Conservation (phyloP, 1,284 basidiomycete species). For the Gymnopus androsaceus region DNA sequence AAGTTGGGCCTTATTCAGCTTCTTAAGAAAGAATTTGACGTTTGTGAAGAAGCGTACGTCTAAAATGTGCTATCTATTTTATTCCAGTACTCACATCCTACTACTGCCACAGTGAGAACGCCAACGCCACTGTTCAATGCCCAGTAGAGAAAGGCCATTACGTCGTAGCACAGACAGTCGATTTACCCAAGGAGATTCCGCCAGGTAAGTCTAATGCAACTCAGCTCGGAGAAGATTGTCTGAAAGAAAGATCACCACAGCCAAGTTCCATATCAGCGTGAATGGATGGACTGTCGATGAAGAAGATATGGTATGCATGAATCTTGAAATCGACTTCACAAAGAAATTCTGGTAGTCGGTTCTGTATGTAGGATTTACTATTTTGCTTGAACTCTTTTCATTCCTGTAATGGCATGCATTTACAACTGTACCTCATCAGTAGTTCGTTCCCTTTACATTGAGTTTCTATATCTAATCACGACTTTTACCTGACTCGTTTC, state of each 20-base stretch:
- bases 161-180: slow-evolving; percentile 75
- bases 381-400: neutral
- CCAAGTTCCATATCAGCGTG: slow-evolving; percentile 83
- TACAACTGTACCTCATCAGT: too few relatives aligned
- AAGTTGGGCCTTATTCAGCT: slow-evolving; percentile 90
- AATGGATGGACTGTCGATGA: slow-evolving; percentile 78
- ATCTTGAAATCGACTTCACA: slow-evolving; percentile 78
- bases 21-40: slow-evolving; percentile 78
- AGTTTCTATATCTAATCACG: too few relatives aligned
- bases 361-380: too few relatives aligned
- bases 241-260: slow-evolving; percentile 41
- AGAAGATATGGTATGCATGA: slow-evolving; percentile 78
- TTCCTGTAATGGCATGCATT: too few relatives aligned
- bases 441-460: too few relatives aligned
- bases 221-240: neutral
- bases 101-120: slow-evolving; percentile 60
- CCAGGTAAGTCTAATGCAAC: slow-evolving; percentile 53
- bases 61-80: neutral
- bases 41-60: slow-evolving; percentile 91
- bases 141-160: slow-evolving; percentile 76
- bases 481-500: too few relatives aligned
- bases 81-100: slow-evolving; percentile 11
- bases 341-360: slow-evolving; percentile 31
- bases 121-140: slow-evolving; percentile 74
- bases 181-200: slow-evolving; percentile 88